These are phyloP conservation scores for Karstenula rhodostoma DNA, from an alignment of 2,329 filamentous ascomycete species.

Conservation along the genomic window DNA sequence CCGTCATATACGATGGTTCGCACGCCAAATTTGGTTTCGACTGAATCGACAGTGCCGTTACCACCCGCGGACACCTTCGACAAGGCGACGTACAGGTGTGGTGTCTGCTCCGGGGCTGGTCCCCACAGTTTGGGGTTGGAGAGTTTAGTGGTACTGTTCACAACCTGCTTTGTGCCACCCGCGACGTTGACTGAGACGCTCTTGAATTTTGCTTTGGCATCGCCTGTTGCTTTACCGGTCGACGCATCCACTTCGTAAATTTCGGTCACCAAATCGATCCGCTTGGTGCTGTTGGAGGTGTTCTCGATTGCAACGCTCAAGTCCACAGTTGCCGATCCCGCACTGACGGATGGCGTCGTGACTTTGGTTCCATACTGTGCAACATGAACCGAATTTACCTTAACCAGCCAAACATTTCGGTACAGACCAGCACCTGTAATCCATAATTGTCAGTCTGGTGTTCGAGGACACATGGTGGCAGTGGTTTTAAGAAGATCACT, in stretches of 20 bases:
- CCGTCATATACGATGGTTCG: constrained; percentile 53
- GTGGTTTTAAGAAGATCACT: no score
- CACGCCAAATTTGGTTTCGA: constrained; percentile 62
- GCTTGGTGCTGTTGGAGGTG: constrained; percentile 39
- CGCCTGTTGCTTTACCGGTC: constrained; percentile 30
- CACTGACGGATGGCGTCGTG: constrained; percentile 57
- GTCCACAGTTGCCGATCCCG: constrained; percentile 55
- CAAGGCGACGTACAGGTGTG: constrained; percentile 59
- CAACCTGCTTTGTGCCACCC: constrained; percentile 40
- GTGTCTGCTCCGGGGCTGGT: constrained; percentile 55
- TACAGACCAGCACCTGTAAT: constrained; percentile 58
- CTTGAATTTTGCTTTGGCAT: constrained; percentile 46
- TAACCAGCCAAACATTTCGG: constrained; percentile 63
- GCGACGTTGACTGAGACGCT: constrained; percentile 35
- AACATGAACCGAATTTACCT: constrained; percentile 55
- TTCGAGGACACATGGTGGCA: neutral
- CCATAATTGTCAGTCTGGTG: neutral
- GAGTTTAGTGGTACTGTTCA: constrained; percentile 49
- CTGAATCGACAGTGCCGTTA: constrained; percentile 50
- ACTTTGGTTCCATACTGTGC: constrained; percentile 61
- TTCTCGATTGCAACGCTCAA: constrained; percentile 60
- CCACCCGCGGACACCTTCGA: constrained; percentile 47
- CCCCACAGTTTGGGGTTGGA: constrained; percentile 59
- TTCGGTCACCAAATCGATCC: constrained; percentile 53
- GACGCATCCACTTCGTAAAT: constrained; percentile 51